Evolutionary conservation across 106 monocot species (phyloP).

Genomic region (Vanilla planifolia): DNA sequence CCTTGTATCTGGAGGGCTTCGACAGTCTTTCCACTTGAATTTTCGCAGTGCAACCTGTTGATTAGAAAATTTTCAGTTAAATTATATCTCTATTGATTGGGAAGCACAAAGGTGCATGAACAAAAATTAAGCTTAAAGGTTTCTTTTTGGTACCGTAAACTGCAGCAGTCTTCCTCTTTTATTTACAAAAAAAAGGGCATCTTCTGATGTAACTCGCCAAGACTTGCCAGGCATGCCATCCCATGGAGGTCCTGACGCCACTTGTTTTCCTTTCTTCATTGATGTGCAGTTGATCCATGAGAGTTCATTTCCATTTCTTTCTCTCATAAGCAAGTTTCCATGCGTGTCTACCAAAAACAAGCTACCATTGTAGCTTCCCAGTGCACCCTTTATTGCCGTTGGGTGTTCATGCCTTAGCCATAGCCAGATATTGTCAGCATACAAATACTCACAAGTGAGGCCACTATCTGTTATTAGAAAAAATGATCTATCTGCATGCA

Average conservation of each 20-base stretch:
- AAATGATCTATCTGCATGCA: conserved; percentile 73
- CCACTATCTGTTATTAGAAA: conserved; percentile 65
- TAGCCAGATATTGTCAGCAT: conserved; percentile 45
- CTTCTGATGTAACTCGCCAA: conserved; percentile 41
- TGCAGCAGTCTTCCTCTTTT: conserved; percentile 72
- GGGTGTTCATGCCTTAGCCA: conserved; percentile 79
- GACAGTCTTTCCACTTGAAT: conserved; percentile 93
- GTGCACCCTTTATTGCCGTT: conserved; percentile 42
- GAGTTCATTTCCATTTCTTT: conserved; percentile 59
- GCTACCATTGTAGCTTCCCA: conserved; percentile 85
- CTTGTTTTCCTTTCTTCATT: conserved; percentile 62
- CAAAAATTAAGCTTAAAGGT: neutral
- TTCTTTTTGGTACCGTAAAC: conserved; percentile 86
- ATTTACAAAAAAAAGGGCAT: conserved; percentile 79
- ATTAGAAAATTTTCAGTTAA: too few species aligned
- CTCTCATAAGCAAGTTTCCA: conserved; percentile 65
- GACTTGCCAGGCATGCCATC: conserved; percentile 42
- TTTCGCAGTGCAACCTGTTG: conserved; percentile 57
- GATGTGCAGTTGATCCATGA: conserved; percentile 81
- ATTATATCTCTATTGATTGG: too few species aligned
- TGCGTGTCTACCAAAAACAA: conserved; percentile 64
- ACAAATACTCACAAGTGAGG: conserved; percentile 54
- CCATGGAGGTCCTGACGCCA: conserved; percentile 81
- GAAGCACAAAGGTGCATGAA: too few species aligned
- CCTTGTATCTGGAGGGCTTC: conserved; percentile 47